Conservation (phyloP, 208 protist species). For the Wallacemonas sp. region DNA sequence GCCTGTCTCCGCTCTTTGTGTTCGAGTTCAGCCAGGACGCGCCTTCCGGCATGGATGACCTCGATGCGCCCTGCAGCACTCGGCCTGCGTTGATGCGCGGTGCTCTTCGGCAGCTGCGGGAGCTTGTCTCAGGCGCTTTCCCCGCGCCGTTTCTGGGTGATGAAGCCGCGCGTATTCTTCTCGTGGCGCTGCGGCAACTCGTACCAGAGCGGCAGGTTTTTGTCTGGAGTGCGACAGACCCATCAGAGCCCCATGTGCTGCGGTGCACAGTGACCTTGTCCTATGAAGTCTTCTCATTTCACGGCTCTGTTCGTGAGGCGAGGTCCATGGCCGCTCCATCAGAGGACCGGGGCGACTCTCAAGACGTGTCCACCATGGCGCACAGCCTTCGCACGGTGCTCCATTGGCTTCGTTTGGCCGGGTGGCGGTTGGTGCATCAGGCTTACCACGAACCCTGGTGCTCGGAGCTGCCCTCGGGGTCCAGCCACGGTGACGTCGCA, state of each 20-base stretch:
- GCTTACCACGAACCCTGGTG: slow-evolving; percentile 38
- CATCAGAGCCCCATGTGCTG: slow-evolving; percentile 1
- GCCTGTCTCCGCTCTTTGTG: slow-evolving; percentile 46
- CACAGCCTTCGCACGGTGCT: slow-evolving; percentile 9
- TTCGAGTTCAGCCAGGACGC: slow-evolving; percentile 33
- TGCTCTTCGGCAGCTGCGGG: not conserved
- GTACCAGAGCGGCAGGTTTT: slow-evolving; percentile 11
- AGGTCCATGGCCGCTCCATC: not conserved
- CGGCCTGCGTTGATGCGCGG: no score
- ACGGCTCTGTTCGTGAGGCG: no score
- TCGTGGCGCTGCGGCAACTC: not conserved
- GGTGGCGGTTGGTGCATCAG: slow-evolving; percentile 50
- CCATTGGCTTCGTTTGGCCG: not conserved
- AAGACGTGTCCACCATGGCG: slow-evolving; percentile 4
- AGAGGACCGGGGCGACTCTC: not conserved
- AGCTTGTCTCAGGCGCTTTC: not conserved
- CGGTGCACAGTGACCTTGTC: slow-evolving; percentile 22
- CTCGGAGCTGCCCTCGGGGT: no score
- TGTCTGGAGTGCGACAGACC: slow-evolving; percentile 23
- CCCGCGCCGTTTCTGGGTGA: not conserved
- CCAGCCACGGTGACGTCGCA: not conserved
- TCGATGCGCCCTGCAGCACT: no score
- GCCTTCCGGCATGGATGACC: no score
- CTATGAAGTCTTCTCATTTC: slow-evolving; percentile 19
- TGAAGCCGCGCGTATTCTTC: not conserved